These are phyloP conservation scores for Stagonosporopsis cucurbitacearum DNA, from an alignment of 2,329 filamentous ascomycete genomes.

Conservation along the genomic window DNA sequence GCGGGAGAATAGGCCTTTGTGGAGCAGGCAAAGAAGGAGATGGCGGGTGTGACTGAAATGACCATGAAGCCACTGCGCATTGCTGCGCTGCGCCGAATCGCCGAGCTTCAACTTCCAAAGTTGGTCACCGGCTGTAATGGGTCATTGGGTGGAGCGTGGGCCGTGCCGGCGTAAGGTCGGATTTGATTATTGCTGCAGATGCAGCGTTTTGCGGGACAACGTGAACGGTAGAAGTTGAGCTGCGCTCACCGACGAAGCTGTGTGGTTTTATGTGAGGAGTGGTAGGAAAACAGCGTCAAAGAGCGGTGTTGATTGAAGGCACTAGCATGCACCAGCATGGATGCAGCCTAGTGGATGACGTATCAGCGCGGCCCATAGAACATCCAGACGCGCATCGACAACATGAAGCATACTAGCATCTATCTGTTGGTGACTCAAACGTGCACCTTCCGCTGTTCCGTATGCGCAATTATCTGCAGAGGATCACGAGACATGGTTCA, in stretches of 20 bases:
- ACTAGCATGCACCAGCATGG: constrained; percentile 13
- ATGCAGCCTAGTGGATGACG: constrained; percentile 24
- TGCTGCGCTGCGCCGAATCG: constrained; percentile 8
- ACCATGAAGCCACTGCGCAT: constrained; percentile 2
- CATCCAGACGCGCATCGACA: constrained; percentile 11
- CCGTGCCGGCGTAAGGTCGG: constrained; percentile 8
- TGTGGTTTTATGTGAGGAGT: constrained; percentile 10
- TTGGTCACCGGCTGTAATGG: constrained; percentile 14
- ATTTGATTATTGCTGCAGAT: constrained; percentile 11
- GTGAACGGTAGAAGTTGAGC: constrained; percentile 23
- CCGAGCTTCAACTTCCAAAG: constrained; percentile 15
- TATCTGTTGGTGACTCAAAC: constrained; percentile 11
- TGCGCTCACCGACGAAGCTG: constrained; percentile 41
- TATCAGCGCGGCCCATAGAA: constrained; percentile 16
- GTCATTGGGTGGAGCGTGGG: neutral
- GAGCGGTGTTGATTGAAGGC: constrained; percentile 35
- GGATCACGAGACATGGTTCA: constrained; percentile 2
- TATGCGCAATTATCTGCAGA: constrained; percentile 1
- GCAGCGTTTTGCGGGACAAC: neutral
- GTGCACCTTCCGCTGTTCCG: neutral
- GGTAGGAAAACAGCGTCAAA: constrained; percentile 25
- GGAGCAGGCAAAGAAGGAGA: neutral
- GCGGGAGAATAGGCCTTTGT: constrained; percentile 5
- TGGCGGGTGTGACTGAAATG: neutral
- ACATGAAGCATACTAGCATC: constrained; percentile 9